Conservation (phyloP, 306 rosid species). For the Arachis stenosperma region DNA sequence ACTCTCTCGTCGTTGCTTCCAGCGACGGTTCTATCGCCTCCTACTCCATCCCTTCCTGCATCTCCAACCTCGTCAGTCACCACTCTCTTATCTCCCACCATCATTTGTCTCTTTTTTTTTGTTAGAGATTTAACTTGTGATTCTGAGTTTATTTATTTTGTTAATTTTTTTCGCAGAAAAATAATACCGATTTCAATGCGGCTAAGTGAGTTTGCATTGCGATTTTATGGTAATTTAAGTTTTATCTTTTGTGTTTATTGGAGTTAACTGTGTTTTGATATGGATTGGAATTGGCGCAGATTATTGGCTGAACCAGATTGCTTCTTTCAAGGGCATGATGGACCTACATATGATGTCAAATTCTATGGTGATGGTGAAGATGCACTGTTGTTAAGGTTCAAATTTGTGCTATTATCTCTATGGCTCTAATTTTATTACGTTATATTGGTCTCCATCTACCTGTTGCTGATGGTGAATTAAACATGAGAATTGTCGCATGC, state of each 20-base stretch:
- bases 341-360: constrained; percentile 84
- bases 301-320: constrained; percentile 67
- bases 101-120: neutral
- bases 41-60: constrained; percentile 66
- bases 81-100: neutral
- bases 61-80: constrained; percentile 16
- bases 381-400: constrained; percentile 76
- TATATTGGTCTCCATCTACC: neutral
- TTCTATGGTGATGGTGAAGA: constrained; percentile 70
- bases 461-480: neutral
- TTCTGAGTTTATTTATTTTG: constrained; percentile 23
- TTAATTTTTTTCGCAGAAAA: constrained; percentile 12
- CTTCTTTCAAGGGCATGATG: constrained; percentile 76
- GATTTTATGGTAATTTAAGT: neutral
- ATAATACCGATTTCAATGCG: constrained; percentile 41
- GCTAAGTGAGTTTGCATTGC: constrained; percentile 53
- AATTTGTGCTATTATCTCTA: constrained; percentile 14
- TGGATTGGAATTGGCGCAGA: constrained; percentile 52
- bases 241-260: neutral
- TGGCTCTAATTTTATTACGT: neutral
- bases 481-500: neutral
- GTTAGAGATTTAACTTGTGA: neutral
- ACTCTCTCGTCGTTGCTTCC: constrained; percentile 71
- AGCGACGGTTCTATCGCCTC: constrained; percentile 87
- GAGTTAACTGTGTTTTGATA: constrained; percentile 36